Base-by-base conservation (phyloP, 306 rosid species). In the Fagus crenata region DNA sequence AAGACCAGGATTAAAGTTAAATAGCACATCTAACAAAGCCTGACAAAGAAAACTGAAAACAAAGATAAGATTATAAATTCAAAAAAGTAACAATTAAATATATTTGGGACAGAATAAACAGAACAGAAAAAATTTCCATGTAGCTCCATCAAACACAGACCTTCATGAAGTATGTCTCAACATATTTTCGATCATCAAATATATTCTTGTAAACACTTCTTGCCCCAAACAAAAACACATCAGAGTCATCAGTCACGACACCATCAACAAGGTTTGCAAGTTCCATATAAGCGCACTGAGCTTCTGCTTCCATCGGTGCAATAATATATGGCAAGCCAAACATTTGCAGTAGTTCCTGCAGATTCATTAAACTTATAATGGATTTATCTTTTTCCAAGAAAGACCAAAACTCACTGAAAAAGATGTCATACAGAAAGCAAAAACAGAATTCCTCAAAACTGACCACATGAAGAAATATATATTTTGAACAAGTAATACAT, bases 291-390 rank as follows among this genome's bases (percentile, higher is more conserved):
- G 98, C 98, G 81, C 98, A 94, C 71, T 94, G 98, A 22, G 97
- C 97, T 88, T 94, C 98, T 41, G 98, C 98, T 87, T 94, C 98
- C 97, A 90, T 94, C 1, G 98, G 98, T 69, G 98, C 96, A 81
- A 94, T 90, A 76, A 94, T 92, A 87, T 92, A 94, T 13, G 98
- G 98, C 87, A 92, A 83, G 58, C 98, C 97, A 84, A 94, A 94
- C 93, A 94, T 94, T 89, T 94, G 97, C 84, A 94, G 83, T 74
- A 94, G 89, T 85, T 94, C 98, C 98, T 94, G 74, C 74, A 80
- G 72, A 83, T 39, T 70, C 80, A 67, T 51, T 22, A 82, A 79
- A 72, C 69, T 43, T 46, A 78, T 15, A 22, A 76, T 41, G 49
- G 72, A 84, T 37, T 51, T 74, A 67, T 43, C 71, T 49, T 28